Conservation (phyloP, 306 rosid genomes). For the Macrotyloma uniflorum region DNA sequence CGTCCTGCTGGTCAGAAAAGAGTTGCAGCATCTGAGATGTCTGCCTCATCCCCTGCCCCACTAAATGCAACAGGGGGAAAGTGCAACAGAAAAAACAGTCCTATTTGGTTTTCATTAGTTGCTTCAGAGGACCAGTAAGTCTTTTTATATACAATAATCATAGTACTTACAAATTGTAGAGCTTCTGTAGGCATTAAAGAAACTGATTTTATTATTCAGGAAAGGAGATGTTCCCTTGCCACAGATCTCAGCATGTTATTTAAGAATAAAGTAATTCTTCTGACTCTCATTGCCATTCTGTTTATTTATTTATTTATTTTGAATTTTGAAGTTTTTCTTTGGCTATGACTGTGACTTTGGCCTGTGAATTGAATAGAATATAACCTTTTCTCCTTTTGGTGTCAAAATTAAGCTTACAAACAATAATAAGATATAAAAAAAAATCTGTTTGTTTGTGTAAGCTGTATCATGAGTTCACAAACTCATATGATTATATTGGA, state of each 20-base stretch:
- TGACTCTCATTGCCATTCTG: slow-evolving; percentile 29
- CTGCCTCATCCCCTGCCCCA: slow-evolving; percentile 62
- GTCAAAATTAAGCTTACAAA: slow-evolving; percentile 24
- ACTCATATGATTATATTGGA: background rate
- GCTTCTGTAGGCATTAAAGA: slow-evolving; percentile 22
- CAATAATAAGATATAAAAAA: background rate
- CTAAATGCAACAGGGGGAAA: slow-evolving; percentile 61
- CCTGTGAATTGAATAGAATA: slow-evolving; percentile 20
- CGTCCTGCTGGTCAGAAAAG: slow-evolving; percentile 67
- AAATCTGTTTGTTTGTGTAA: background rate
- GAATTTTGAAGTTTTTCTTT: background rate
- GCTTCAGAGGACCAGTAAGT: slow-evolving; percentile 89
- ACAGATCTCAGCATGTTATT: slow-evolving; percentile 81
- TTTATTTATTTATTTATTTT: background rate
- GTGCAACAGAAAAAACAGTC: slow-evolving; percentile 56
- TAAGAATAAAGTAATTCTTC: slow-evolving; percentile 81
- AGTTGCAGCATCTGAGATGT: slow-evolving; percentile 56
- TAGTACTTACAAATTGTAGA: background rate
- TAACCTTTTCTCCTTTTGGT: slow-evolving; percentile 1
- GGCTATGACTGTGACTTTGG: background rate
- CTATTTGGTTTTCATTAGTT: slow-evolving; percentile 95
- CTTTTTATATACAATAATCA: slow-evolving; percentile 5
- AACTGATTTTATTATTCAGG: slow-evolving; percentile 57
- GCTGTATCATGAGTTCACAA: background rate
- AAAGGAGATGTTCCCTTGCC: slow-evolving; percentile 88